Evolutionary conservation across 495 filamentous ascomycete genomes (phyloP).

Genomic region (Haplographium delicatum): DNA sequence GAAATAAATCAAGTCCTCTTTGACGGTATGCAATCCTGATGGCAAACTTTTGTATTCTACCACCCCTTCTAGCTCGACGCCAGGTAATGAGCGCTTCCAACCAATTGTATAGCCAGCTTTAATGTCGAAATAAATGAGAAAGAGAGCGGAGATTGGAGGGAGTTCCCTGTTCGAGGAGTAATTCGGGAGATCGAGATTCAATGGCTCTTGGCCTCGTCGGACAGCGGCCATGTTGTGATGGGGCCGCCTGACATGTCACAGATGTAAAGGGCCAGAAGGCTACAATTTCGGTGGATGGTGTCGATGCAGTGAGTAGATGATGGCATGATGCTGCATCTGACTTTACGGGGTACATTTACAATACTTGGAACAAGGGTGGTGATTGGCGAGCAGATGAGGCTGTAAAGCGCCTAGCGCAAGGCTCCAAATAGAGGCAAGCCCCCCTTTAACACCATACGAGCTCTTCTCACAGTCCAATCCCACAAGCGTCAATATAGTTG

Average conservation of each 20-base stretch:
- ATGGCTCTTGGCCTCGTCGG: slow-evolving; percentile 44
- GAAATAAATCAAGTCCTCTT: slow-evolving; percentile 89
- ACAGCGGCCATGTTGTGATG: slow-evolving; percentile 41
- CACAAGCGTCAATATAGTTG: too few species aligned
- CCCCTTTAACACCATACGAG: too few species aligned
- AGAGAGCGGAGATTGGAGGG: slow-evolving; percentile 75
- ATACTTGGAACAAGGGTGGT: too few species aligned
- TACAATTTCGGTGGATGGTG: background rate
- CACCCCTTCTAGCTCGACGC: slow-evolving; percentile 76
- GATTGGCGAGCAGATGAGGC: too few species aligned
- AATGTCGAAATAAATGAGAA: slow-evolving; percentile 82
- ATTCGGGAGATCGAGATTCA: slow-evolving; percentile 36
- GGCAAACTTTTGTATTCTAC: slow-evolving; percentile 95
- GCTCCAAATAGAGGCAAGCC: too few species aligned
- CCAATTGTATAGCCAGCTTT: slow-evolving; percentile 80
- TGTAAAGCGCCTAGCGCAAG: too few species aligned
- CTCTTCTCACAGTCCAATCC: too few species aligned
- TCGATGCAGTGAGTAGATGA: background rate
- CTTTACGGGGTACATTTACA: too few species aligned
- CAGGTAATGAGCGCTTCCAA: slow-evolving; percentile 71
- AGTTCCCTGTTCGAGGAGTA: slow-evolving; percentile 37
- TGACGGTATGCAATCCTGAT: slow-evolving; percentile 84
- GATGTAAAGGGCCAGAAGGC: background rate
- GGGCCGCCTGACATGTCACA: slow-evolving; percentile 15
- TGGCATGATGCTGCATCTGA: too few species aligned